Evolutionary conservation across 2,329 filamentous ascomycete genomes (phyloP).

Genomic region (Incumbomyces lentus): DNA sequence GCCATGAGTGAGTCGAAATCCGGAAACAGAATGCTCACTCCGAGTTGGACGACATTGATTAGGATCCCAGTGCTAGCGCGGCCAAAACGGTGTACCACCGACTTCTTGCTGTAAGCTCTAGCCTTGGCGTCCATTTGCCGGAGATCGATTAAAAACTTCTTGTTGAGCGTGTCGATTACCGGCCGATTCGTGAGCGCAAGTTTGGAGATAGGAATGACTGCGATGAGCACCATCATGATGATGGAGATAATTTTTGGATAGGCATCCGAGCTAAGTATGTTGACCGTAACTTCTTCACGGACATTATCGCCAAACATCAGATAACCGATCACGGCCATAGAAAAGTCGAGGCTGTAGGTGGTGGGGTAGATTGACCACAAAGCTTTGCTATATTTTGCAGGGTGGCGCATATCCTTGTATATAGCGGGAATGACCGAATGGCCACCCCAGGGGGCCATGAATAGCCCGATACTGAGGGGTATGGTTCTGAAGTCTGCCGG

Average conservation of each 20-base stretch:
- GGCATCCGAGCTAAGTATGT: constrained; percentile 57
- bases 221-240: constrained; percentile 74
- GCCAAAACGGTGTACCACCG: constrained; percentile 46
- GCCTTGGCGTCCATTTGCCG: constrained; percentile 28
- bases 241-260: constrained; percentile 68
- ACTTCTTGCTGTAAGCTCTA: constrained; percentile 26
- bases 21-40: constrained; percentile 64
- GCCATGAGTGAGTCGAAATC: constrained; percentile 85
- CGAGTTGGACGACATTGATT: constrained; percentile 60
- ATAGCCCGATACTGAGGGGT: constrained; percentile 76
- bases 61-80: constrained; percentile 55
- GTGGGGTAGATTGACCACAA: constrained; percentile 76
- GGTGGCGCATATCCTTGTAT: constrained; percentile 68
- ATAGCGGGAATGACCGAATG: constrained; percentile 76
- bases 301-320: constrained; percentile 94
- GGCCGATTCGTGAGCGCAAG: constrained; percentile 78
- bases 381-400: constrained; percentile 66
- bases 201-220: constrained; percentile 90
- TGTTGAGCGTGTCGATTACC: constrained; percentile 75
- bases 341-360: constrained; percentile 72
- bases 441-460: constrained; percentile 73
- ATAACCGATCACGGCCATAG: constrained; percentile 72
- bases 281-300: constrained; percentile 79
- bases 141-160: constrained; percentile 62
- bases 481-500: constrained; percentile 79